phyloP scores from a whole-genome alignment of 805 yeast species.

The Diddensiella santjacobensis region DNA sequence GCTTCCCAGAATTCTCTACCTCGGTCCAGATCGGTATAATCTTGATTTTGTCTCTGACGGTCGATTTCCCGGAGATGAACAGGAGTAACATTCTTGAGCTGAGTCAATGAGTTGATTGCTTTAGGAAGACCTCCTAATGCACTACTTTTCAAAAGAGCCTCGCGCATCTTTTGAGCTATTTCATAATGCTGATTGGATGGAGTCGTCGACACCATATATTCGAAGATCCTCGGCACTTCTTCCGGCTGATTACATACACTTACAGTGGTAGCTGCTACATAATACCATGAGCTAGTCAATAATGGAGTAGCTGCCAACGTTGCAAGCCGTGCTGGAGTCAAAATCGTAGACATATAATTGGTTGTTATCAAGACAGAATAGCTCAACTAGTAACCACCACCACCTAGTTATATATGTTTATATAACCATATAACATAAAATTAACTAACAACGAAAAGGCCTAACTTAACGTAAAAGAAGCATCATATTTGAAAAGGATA shows the following conservation, averaged over 20 bases:
- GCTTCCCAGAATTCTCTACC: conserved; percentile 70
- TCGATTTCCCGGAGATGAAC: conserved; percentile 37
- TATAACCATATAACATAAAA: too few relatives aligned
- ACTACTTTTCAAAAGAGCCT: conserved; percentile 70
- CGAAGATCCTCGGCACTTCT: conserved; percentile 71
- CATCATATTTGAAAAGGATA: too few relatives aligned
- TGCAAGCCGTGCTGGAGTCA: conserved; percentile 55
- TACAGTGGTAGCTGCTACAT: conserved; percentile 74
- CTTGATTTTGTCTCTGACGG: conserved; percentile 11
- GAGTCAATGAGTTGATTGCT: conserved; percentile 72
- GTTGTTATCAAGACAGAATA: too few relatives aligned
- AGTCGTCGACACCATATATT: conserved; percentile 49
- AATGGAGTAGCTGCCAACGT: conserved; percentile 52
- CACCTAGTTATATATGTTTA: too few relatives aligned
- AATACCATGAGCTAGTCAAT: conserved; percentile 63
- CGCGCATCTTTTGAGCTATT: conserved; percentile 59
- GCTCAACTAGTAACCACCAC: too few relatives aligned
- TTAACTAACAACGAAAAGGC: too few relatives aligned
- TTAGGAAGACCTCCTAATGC: conserved; percentile 84
- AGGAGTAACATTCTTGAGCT: conserved; percentile 65
- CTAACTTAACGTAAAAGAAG: too few relatives aligned
- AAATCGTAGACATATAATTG: conserved; percentile 25
- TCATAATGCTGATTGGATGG: conserved; percentile 21
- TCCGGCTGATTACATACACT: conserved; percentile 79
- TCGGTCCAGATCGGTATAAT: conserved; percentile 28